phyloP scores from a whole-genome alignment of 2,329 filamentous ascomycete species.

The Aspergillus fumigatiaffinis region DNA sequence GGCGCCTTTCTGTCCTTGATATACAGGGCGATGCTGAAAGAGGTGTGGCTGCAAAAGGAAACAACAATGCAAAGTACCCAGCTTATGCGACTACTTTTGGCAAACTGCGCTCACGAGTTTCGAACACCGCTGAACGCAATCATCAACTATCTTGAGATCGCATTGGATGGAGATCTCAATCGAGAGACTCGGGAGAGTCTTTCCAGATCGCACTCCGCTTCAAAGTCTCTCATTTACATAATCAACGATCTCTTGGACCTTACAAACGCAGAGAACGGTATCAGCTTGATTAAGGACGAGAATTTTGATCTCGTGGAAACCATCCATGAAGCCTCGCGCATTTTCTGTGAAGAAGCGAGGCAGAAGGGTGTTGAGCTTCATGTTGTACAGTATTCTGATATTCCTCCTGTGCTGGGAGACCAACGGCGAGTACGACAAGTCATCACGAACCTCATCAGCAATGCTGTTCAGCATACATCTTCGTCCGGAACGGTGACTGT shows the following conservation, averaged over 20 bases:
- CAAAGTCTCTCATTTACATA: conserved; percentile 87
- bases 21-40: conserved; percentile 77
- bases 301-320: conserved; percentile 68
- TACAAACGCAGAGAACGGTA: conserved; percentile 82
- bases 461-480: conserved; percentile 74
- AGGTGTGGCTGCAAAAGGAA: conserved; percentile 90
- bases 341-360: conserved; percentile 69
- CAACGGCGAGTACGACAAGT: conserved; percentile 75
- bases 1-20: conserved; percentile 83
- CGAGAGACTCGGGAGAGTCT: conserved; percentile 81
- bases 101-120: conserved; percentile 89
- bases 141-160: conserved; percentile 91
- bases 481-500: conserved; percentile 63
- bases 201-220: conserved; percentile 80
- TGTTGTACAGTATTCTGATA: conserved; percentile 61
- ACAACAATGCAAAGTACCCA: conserved; percentile 77
- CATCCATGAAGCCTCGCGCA: conserved; percentile 70
- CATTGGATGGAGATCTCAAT: conserved; percentile 74
- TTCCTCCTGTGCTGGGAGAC: conserved; percentile 76
- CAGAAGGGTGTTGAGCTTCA: conserved; percentile 71
- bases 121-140: conserved; percentile 88
- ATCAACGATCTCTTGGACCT: conserved; percentile 89
- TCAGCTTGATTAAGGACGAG: conserved; percentile 74
- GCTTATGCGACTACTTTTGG: conserved; percentile 71
- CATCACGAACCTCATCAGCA: conserved; percentile 77